These are phyloP conservation scores for Kalmusia sp. DNA, from an alignment of 2,329 filamentous ascomycete species.

Conservation along the genomic window DNA sequence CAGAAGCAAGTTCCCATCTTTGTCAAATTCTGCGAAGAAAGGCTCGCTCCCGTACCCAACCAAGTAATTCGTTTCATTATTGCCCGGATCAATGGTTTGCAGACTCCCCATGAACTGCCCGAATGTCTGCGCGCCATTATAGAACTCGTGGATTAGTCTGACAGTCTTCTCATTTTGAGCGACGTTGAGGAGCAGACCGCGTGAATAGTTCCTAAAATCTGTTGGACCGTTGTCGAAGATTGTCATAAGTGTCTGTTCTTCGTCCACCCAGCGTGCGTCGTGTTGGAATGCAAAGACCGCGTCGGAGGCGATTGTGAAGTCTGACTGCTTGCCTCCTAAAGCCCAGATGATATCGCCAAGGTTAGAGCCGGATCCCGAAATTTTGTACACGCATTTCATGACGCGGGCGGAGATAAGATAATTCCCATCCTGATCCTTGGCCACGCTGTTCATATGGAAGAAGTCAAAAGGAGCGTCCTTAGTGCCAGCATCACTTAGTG, in stretches of 20 bases:
- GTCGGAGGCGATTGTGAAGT: constrained; percentile 37
- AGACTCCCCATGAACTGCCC: constrained; percentile 49
- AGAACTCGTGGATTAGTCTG: constrained; percentile 54
- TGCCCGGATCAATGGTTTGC: constrained; percentile 41
- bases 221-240: constrained; percentile 50
- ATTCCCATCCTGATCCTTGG: constrained; percentile 33
- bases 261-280: constrained; percentile 29
- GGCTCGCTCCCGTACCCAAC: constrained; percentile 58
- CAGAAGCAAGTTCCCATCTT: constrained; percentile 49
- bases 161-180: constrained; percentile 42
- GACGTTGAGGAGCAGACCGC: constrained; percentile 49
- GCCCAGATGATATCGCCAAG: constrained; percentile 34
- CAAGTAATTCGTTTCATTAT: constrained; percentile 51
- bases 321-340: constrained; percentile 28
- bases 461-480: constrained; percentile 47
- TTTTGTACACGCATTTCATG: constrained; percentile 24
- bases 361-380: constrained; percentile 21
- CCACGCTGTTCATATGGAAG: constrained; percentile 47
- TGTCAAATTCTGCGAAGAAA: constrained; percentile 55
- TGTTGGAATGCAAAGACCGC: constrained; percentile 61
- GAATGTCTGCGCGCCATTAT: constrained; percentile 47
- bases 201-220: constrained; percentile 22
- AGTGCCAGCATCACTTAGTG: constrained; percentile 30
- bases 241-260: constrained; percentile 33
- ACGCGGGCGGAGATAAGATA: constrained; percentile 29